Evolutionary conservation across 805 yeast species (phyloP), one percentile per base, ranked within the genome.

Genomic region (Priceomyces haplophilus): DNA sequence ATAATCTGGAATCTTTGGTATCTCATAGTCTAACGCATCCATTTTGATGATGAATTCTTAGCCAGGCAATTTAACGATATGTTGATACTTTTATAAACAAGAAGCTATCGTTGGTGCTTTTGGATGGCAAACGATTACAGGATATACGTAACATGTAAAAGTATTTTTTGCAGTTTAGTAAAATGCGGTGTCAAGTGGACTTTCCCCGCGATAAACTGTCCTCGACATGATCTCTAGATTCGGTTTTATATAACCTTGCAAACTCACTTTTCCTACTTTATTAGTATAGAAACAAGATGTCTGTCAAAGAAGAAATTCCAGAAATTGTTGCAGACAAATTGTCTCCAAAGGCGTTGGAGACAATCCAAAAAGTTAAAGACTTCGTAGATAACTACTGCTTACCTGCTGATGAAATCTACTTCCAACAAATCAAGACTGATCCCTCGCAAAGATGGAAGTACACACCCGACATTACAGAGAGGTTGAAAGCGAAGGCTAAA

Each of bases 1-100:
- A 66, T 85, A 84, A 61, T 90, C 89, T 21, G 98, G 98, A 20
- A 88, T 78, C 53, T 78, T 75, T 32, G 78, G 72, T 25, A 76
- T 66, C 46, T 75, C 82, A 34, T 79, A 69, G 19, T 67, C 72
- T 40, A 61, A 60, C 20, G 62, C 70, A 46, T 67, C 73, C 59
- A 65, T 64, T 6, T 30, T 46, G 37, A n/a, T 21, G 13, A 6
- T 15, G 24, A 27, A 5, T 30, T 11, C 34, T 38, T 27, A 37
- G 10, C 17, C 18, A 25, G 15, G 17, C n/a, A 15, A 27, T 11
- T 27, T 27, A n/a, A n/a, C n/a, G n/a, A n/a, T n/a, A n/a, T n/a
- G n/a, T n/a, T 27, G 31, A 12, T 10, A 27, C 4, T 4, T 11
- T 10, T 27, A 27, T 27, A 12, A 27, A 27, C n/a, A 27, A 27